These are phyloP conservation scores for Podospora tetraspora DNA, from an alignment of 495 filamentous ascomycete species.

Conservation along the genomic window DNA sequence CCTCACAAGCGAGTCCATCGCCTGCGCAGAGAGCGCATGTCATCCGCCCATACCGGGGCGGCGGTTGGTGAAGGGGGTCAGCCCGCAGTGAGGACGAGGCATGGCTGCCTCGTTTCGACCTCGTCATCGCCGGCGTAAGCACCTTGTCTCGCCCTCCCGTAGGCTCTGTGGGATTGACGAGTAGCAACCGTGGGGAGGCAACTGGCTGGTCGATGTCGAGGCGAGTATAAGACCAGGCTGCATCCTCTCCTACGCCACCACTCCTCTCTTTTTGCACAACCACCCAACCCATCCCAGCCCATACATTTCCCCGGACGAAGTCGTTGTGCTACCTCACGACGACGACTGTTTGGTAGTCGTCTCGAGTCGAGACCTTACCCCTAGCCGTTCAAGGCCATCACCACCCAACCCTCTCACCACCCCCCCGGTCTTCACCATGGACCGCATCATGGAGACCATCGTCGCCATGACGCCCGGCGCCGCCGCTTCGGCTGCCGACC, in stretches of 20 bases:
- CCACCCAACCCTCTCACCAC: not conserved
- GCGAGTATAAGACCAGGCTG: not conserved
- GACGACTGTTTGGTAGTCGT: not conserved
- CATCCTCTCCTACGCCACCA: not conserved
- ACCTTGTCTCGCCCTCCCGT: not conserved
- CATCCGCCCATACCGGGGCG: too few relatives aligned
- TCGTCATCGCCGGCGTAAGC: not conserved
- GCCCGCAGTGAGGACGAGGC: not conserved
- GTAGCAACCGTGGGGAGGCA: not conserved
- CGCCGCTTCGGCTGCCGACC: not conserved
- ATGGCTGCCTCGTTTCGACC: not conserved
- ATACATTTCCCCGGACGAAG: not conserved
- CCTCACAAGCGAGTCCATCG: not conserved
- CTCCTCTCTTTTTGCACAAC: not conserved
- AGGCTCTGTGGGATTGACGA: not conserved
- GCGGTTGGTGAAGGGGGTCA: too few relatives aligned
- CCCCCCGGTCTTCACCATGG: not conserved
- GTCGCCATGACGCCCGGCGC: slow-evolving; percentile 5
- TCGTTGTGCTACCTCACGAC: not conserved
- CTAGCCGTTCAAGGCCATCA: not conserved
- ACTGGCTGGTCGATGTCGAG: not conserved
- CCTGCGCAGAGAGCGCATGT: not conserved
- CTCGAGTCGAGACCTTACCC: not conserved
- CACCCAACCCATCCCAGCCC: not conserved
- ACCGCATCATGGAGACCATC: slow-evolving; percentile 2